phyloP scores from a whole-genome alignment of 169 alveolate species.

The Plasmodium coatneyi region DNA sequence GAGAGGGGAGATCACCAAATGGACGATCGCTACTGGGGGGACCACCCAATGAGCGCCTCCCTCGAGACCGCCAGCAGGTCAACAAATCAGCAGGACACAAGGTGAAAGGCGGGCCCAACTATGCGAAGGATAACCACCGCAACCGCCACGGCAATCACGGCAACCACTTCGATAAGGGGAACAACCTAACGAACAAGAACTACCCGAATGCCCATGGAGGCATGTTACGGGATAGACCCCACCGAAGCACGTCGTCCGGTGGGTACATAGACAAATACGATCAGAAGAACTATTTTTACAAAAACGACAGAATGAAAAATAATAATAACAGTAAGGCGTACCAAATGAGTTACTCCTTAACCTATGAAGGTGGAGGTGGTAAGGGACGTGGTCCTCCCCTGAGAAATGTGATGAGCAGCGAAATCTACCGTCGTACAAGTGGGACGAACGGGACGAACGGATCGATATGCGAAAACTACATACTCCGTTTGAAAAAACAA shows the following conservation, averaged over 20 bases:
- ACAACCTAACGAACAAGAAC: background rate
- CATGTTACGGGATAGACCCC: background rate
- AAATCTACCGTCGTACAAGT: background rate
- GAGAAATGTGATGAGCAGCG: background rate
- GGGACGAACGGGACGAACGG: background rate
- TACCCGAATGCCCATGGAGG: background rate
- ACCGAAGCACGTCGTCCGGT: background rate
- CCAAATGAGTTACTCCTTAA: background rate
- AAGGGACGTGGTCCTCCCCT: background rate
- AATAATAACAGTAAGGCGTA: constrained; percentile 1
- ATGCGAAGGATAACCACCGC: background rate
- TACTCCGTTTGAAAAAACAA: constrained; percentile 23
- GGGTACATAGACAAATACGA: constrained; percentile 28
- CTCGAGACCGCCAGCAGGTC: background rate
- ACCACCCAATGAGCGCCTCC: background rate
- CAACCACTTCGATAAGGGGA: constrained; percentile 5
- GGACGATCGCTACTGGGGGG: background rate
- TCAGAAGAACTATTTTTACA: constrained; percentile 18
- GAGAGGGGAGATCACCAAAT: background rate
- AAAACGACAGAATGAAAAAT: constrained; percentile 13
- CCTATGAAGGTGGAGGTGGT: background rate
- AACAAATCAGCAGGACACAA: background rate
- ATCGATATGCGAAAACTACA: background rate
- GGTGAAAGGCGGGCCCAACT: background rate
- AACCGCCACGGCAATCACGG: background rate